Conservation (phyloP, 352 stramenopile species). For the Pilasporangium apinafurcum region DNA sequence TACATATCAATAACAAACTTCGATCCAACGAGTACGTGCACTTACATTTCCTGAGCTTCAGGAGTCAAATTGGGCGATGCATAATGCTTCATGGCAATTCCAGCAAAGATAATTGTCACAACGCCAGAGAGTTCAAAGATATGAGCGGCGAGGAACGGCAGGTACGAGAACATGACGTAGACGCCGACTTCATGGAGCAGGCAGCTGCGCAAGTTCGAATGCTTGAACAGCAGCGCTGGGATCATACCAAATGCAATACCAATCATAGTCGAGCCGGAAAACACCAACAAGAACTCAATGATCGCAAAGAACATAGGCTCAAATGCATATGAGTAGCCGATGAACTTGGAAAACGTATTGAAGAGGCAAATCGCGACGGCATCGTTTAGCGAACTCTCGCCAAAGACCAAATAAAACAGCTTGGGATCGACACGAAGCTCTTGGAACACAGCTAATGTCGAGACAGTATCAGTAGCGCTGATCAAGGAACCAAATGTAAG, state of each 20-base stretch:
- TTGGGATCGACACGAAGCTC: conserved; percentile 85
- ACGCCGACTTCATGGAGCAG: conserved; percentile 85
- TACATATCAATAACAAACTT: background rate
- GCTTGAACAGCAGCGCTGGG: conserved; percentile 86
- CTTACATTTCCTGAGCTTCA: conserved; percentile 77
- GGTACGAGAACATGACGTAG: conserved; percentile 85
- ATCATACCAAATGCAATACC: conserved; percentile 82
- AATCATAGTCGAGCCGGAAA: conserved; percentile 84
- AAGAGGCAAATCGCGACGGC: conserved; percentile 93
- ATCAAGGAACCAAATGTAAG: conserved; percentile 91
- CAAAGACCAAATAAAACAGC: conserved; percentile 95
- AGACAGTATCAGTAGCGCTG: conserved; percentile 91
- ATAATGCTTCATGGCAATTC: conserved; percentile 90
- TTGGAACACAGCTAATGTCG: conserved; percentile 89
- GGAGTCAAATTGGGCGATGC: conserved; percentile 79
- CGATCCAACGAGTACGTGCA: background rate
- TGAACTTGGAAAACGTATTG: conserved; percentile 89
- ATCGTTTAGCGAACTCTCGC: conserved; percentile 93
- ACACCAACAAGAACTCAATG: conserved; percentile 88
- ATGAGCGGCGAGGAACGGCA: conserved; percentile 71
- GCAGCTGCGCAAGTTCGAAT: conserved; percentile 83
- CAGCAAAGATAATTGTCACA: conserved; percentile 92
- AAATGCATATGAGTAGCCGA: conserved; percentile 82
- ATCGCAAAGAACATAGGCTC: conserved; percentile 71
- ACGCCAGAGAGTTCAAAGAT: conserved; percentile 86